Evolutionary conservation across 179 eudicot species (phyloP).

Genomic region (Spergularia azorica): DNA sequence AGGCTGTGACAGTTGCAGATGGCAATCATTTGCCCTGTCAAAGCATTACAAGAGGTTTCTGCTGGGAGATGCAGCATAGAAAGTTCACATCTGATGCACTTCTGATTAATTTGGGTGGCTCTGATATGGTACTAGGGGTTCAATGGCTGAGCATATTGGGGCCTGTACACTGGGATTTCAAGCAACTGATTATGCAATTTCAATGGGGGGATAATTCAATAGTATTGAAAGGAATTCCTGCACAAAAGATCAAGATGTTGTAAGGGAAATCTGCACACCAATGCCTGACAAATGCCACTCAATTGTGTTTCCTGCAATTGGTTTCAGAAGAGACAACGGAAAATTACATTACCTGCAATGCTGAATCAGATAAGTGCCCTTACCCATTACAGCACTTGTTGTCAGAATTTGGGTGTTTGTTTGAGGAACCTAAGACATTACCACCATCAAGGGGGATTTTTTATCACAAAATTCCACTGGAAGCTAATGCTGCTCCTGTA

Average conservation of each 20-base stretch:
- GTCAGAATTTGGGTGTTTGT: neutral
- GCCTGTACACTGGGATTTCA: neutral
- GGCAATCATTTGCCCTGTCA: constrained; percentile 1
- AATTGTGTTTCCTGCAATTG: neutral
- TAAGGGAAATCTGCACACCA: neutral
- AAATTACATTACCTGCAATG: neutral
- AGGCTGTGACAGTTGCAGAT: constrained; percentile 1
- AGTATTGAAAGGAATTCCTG: neutral
- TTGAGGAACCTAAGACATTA: neutral
- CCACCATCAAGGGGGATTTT: neutral
- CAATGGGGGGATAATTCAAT: neutral
- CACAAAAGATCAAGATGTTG: too few relatives aligned
- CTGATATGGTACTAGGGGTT: neutral
- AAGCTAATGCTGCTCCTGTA: neutral
- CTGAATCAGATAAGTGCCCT: neutral
- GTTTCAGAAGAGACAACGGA: neutral
- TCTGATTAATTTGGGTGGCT: neutral
- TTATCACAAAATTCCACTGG: neutral
- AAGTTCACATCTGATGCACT: neutral
- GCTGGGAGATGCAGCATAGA: neutral
- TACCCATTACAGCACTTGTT: neutral
- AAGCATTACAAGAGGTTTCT: neutral
- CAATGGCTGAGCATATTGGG: neutral
- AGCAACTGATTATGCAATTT: neutral
- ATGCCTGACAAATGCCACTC: neutral